A percentile compares a stretch with the other conserved stretches of the same genome.
These are phyloP conservation scores for Pyrenophora tritici-repentis DNA, from an alignment of 2,329 filamentous ascomycete species.

Conservation along the genomic window DNA sequence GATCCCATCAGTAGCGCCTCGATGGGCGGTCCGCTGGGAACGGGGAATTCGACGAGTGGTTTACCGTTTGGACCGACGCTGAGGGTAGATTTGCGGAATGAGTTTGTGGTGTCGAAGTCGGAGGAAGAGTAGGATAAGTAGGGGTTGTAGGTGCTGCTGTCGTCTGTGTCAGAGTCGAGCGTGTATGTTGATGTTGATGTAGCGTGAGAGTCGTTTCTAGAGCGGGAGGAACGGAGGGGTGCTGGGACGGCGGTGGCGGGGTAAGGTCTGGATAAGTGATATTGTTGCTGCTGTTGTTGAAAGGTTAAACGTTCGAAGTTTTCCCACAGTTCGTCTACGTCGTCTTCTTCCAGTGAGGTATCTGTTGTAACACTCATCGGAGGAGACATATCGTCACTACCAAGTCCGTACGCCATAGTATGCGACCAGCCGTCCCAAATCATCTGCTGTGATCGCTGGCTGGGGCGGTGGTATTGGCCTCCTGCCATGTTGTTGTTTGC, in stretches of 20 bases:
- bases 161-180: conserved; percentile 12
- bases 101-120: conserved; percentile 17
- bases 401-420: conserved; percentile 36
- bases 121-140: conserved; percentile 31
- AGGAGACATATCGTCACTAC: conserved; percentile 39
- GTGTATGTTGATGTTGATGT: conserved; percentile 17
- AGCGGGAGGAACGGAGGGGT: conserved; percentile 17
- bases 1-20: conserved; percentile 35
- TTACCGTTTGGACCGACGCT: conserved; percentile 39
- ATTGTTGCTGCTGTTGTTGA: conserved; percentile 1
- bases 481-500: conserved; percentile 28
- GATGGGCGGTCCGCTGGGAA: conserved; percentile 37
- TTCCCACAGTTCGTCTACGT: conserved; percentile 46
- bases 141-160: conserved; percentile 27
- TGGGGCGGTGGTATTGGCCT: conserved; percentile 25
- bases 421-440: conserved; percentile 44
- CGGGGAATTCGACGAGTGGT: conserved; percentile 42
- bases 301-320: conserved; percentile 31
- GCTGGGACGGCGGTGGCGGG: conserved; percentile 2
- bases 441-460: conserved; percentile 36
- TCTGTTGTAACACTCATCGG: conserved; percentile 40
- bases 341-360: conserved; percentile 41
- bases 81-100: conserved; percentile 26
- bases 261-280: conserved; percentile 10
- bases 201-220: conserved; percentile 20